Evolutionary conservation across 2,329 filamentous ascomycete genomes (phyloP).

Genomic region (Calycina herbarum): DNA sequence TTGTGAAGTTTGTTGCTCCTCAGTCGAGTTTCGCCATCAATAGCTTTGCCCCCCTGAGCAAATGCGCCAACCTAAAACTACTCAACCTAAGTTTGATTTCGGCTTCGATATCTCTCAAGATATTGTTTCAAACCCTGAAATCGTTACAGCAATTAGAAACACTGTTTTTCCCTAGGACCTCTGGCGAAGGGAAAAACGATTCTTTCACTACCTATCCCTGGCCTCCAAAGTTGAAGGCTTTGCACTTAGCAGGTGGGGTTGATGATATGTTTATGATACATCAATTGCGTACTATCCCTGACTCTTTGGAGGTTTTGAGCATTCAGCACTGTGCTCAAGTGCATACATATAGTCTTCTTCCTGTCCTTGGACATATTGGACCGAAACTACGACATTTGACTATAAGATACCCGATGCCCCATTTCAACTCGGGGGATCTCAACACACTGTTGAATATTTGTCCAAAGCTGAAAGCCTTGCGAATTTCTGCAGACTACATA

Average conservation of each 20-base stretch:
- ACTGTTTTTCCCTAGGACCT: slow-evolving; percentile 37
- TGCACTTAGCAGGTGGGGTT: slow-evolving; percentile 38
- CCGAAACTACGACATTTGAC: slow-evolving; percentile 34
- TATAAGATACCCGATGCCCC: slow-evolving; percentile 38
- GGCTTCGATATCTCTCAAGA: slow-evolving; percentile 34
- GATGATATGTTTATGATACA: slow-evolving; percentile 32
- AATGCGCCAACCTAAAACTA: slow-evolving; percentile 36
- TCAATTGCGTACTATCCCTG: slow-evolving; percentile 28
- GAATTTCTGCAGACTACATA: slow-evolving; percentile 38
- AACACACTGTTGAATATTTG: slow-evolving; percentile 31
- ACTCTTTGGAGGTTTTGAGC: slow-evolving; percentile 30
- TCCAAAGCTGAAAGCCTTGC: slow-evolving; percentile 30
- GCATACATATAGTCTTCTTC: slow-evolving; percentile 24
- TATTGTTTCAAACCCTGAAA: slow-evolving; percentile 36
- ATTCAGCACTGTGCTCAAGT: slow-evolving; percentile 38
- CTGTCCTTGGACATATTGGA: slow-evolving; percentile 29
- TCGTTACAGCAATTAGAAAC: slow-evolving; percentile 34
- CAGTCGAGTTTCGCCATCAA: slow-evolving; percentile 39
- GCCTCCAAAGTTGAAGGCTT: slow-evolving; percentile 35
- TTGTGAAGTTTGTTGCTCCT: slow-evolving; percentile 38
- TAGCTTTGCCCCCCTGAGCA: slow-evolving; percentile 38
- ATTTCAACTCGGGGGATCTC: slow-evolving; percentile 28
- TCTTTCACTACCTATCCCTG: slow-evolving; percentile 28
- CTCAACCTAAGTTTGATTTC: slow-evolving; percentile 37
- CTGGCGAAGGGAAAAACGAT: slow-evolving; percentile 20